Conservation (phyloP, 371 early-diverging fungal genomes). For the Syncephalis plumigaleata region DNA sequence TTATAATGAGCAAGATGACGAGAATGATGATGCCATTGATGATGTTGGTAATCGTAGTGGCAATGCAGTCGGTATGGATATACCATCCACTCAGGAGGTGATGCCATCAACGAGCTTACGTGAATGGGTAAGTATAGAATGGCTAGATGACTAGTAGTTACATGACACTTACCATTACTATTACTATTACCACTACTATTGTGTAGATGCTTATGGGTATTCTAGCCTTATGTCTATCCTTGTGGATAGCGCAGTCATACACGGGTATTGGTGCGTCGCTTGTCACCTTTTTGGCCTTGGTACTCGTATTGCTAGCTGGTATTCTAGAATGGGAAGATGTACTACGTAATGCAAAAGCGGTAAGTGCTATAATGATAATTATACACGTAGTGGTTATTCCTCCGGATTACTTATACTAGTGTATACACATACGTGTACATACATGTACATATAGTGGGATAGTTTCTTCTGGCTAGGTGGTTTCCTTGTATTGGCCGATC, state of each 20-base stretch:
- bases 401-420: no score
- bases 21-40: no score
- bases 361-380: no score
- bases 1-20: no score
- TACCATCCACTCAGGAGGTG: no score
- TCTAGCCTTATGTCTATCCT: conserved; percentile 26
- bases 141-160: background rate
- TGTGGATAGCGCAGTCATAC: conserved; percentile 47
- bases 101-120: background rate
- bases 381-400: no score
- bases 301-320: conserved; percentile 28
- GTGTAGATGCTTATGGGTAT: conserved; percentile 28
- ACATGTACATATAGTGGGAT: conserved; percentile 60
- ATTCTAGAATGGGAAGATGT: conserved; percentile 56
- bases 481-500: conserved; percentile 58
- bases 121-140: conserved; percentile 16
- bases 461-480: conserved; percentile 65
- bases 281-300: conserved; percentile 45
- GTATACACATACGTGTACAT: no score
- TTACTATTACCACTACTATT: background rate
- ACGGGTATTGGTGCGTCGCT: conserved; percentile 44
- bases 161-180: no score
- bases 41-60: no score
- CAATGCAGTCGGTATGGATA: no score
- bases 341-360: conserved; percentile 39